Base-by-base conservation (phyloP, 1,284 basidiomycete species). In the Trichosporon asahii region DNA sequence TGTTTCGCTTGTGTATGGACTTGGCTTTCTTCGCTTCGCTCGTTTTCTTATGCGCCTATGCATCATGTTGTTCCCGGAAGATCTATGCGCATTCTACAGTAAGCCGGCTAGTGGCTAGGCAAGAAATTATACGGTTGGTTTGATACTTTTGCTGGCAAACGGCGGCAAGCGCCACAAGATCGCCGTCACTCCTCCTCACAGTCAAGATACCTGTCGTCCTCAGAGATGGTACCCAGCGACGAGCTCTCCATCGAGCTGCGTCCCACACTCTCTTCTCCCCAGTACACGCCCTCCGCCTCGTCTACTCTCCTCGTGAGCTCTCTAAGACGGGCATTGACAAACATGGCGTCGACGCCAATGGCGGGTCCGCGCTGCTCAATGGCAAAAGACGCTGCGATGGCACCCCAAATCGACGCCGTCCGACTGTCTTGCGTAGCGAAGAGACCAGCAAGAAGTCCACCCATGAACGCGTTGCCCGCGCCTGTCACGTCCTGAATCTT, bases 401-500 rank as follows among this genome's bases (percentile, higher is more conserved):
- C 86, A 7, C 88, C 93, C 76, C 91, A 89, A 23, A 91, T 85
- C 1, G 86, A 85, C 46, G 90, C 91, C 85, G 88, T 82, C 64
- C 86, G 85, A 12, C 90, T 82, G 78, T 94, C 87, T 25, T 86
- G 76, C 33, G 86, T 83, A 61, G 90, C 75, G 14, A 85, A 72
- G 64, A 95, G 78, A 0, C 93, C 93, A 5, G 92, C 93, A 15
- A 88, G 88, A 8, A 95, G 85, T 0, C 93, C 91, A 11, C 94
- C 94, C 37, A 95, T 83, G 80, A 95, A 96, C 66, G 89, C 88
- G 82, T 96, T 96, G 11, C 94, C 94, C 5, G 92, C 93, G 57
- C 92, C 93, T 66, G 94, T 96, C 12, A 94, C 91, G 81, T 96
- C 94, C 0, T 91, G 87, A 11, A 96, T 86, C 68, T 86, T 88